Percentiles rank a stretch among this genome's conserved stretches.
phyloP scores from a whole-genome alignment of 805 yeast species.

The Yamadazyma laniorum region DNA sequence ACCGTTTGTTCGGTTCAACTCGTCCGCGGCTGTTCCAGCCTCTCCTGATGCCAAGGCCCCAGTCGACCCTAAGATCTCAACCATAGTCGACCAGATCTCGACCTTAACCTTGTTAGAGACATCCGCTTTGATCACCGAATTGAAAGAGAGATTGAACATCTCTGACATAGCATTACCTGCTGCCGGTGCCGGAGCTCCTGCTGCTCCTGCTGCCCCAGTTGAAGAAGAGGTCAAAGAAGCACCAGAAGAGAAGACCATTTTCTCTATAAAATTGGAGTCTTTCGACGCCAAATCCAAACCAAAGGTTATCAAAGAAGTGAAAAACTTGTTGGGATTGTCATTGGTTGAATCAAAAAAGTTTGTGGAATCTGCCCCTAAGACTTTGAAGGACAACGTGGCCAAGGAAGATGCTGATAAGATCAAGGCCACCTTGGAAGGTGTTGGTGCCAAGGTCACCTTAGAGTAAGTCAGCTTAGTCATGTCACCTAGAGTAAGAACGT shows the following conservation, averaged over 20 bases:
- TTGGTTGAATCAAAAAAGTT: constrained; percentile 97
- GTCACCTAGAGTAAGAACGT: too few species aligned
- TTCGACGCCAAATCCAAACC: constrained; percentile 96
- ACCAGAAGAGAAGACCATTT: constrained; percentile 88
- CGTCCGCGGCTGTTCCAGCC: constrained; percentile 42
- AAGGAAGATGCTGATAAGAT: constrained; percentile 98
- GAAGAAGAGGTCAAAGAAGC: constrained; percentile 73
- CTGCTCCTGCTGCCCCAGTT: constrained; percentile 69
- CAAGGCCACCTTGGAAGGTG: constrained; percentile 85
- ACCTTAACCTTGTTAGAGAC: constrained; percentile 91
- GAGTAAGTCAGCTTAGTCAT: constrained; percentile 54
- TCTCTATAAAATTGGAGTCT: constrained; percentile 85
- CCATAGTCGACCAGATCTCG: constrained; percentile 89
- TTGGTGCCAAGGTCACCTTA: constrained; percentile 89
- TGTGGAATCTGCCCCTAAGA: constrained; percentile 96
- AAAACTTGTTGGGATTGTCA: constrained; percentile 84
- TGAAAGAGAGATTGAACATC: constrained; percentile 80
- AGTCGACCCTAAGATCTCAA: constrained; percentile 83
- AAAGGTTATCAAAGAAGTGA: constrained; percentile 96
- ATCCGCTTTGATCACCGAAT: constrained; percentile 76
- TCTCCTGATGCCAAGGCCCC: constrained; percentile 32
- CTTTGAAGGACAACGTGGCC: constrained; percentile 89
- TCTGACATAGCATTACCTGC: constrained; percentile 90
- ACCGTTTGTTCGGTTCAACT: constrained; percentile 43
- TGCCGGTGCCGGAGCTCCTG: constrained; percentile 51